phyloP scores from a whole-genome alignment of 1,284 basidiomycete species.

The Rhodotorula sp. region DNA sequence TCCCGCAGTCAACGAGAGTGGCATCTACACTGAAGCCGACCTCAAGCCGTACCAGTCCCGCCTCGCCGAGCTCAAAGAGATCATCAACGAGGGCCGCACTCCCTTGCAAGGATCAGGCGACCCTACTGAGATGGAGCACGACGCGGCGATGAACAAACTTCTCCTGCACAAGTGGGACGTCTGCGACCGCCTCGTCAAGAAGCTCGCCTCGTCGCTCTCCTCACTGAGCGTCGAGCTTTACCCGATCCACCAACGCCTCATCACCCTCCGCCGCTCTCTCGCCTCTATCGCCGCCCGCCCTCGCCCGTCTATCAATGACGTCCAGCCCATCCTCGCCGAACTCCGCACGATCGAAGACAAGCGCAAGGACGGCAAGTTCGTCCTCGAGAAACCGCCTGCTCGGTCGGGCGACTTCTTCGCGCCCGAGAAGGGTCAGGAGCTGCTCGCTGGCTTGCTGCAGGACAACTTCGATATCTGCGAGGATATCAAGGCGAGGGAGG shows the following conservation, averaged over 20 bases:
- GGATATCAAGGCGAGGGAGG: conserved; percentile 91
- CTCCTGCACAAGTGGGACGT: conserved; percentile 87
- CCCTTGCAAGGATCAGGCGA: conserved; percentile 7
- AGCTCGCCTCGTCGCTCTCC: conserved; percentile 75
- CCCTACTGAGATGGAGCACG: conserved; percentile 60
- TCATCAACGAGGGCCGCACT: conserved; percentile 70
- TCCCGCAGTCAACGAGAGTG: conserved; percentile 66
- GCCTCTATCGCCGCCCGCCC: conserved; percentile 84
- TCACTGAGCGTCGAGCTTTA: conserved; percentile 82
- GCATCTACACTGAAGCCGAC: conserved; percentile 85
- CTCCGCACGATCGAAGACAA: conserved; percentile 85
- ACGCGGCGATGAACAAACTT: conserved; percentile 71
- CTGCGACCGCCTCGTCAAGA: conserved; percentile 74
- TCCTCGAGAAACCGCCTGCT: conserved; percentile 9
- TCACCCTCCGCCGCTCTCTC: conserved; percentile 82
- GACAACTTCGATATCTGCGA: conserved; percentile 96
- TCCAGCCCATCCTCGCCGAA: conserved; percentile 88
- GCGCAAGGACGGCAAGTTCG: conserved; percentile 60
- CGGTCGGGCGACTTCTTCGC: neutral
- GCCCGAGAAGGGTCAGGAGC: conserved; percentile 44
- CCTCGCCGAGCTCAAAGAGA: conserved; percentile 71
- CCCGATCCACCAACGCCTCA: conserved; percentile 83
- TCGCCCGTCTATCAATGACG: conserved; percentile 76
- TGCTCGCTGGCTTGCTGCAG: conserved; percentile 75
- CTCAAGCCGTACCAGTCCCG: conserved; percentile 79